A percentile compares a stretch with the other conserved stretches of the same genome.
These are phyloP conservation scores for Phytopythium mirpurense DNA, from an alignment of 352 stramenopile genomes.

Conservation along the genomic window DNA sequence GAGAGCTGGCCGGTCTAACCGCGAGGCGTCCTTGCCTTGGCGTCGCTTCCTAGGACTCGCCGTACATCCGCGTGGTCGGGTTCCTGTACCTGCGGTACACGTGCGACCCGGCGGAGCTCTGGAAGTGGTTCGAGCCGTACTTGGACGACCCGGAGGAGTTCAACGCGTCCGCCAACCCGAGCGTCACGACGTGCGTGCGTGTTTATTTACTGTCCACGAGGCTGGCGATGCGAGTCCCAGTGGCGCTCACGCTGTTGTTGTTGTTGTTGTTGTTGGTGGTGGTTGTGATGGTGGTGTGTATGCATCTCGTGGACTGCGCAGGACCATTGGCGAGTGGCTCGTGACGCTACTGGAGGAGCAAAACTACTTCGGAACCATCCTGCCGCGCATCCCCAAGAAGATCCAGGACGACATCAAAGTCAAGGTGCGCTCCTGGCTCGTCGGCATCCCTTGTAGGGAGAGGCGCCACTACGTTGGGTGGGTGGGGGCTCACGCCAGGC, in stretches of 20 bases:
- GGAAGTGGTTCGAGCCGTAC: slow-evolving; percentile 94
- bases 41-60: slow-evolving; percentile 71
- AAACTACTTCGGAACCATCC: slow-evolving; percentile 96
- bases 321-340: slow-evolving; percentile 92
- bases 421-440: too few relatives aligned
- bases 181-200: slow-evolving; percentile 62
- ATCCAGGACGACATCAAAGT: slow-evolving; percentile 97
- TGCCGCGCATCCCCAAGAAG: slow-evolving; percentile 95
- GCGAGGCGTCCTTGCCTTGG: too few relatives aligned
- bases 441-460: too few relatives aligned
- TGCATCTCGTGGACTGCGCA: slow-evolving; percentile 31
- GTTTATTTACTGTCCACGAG: too few relatives aligned
- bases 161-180: slow-evolving; percentile 78
- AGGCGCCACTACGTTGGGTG: background rate
- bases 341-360: slow-evolving; percentile 89
- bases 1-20: too few relatives aligned
- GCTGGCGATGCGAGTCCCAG: background rate
- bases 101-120: slow-evolving; percentile 90
- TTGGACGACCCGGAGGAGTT: slow-evolving; percentile 94
- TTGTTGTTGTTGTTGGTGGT: too few relatives aligned
- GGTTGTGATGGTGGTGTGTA: too few relatives aligned
- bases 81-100: slow-evolving; percentile 98
- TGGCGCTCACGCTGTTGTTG: slow-evolving; percentile 11
- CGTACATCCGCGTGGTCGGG: slow-evolving; percentile 95
- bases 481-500: background rate